These are phyloP conservation scores for Dactylonectria estremocensis DNA, from an alignment of 2,329 filamentous ascomycete species.

Conservation along the genomic window DNA sequence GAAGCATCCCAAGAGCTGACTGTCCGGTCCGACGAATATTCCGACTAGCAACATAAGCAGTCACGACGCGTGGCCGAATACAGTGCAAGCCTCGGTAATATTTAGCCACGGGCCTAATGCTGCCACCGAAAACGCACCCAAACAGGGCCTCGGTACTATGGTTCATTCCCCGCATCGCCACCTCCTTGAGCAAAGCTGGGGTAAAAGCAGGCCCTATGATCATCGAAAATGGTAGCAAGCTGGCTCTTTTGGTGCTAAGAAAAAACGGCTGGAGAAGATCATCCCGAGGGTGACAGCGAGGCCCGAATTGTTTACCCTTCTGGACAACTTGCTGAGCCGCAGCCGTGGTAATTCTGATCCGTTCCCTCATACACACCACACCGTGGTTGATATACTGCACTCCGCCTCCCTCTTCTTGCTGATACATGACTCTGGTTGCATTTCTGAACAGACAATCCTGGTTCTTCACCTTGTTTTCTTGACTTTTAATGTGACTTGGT, in stretches of 20 bases:
- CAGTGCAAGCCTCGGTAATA: slow-evolving; percentile 39
- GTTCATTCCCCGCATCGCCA: slow-evolving; percentile 38
- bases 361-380: background rate
- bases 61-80: background rate
- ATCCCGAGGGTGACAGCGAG: slow-evolving; percentile 19
- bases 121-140: background rate
- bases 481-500: background rate
- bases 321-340: slow-evolving; percentile 20
- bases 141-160: slow-evolving; percentile 38
- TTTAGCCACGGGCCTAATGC: slow-evolving; percentile 20
- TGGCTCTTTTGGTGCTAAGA: too few species aligned
- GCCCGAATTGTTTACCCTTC: slow-evolving; percentile 22
- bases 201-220: background rate
- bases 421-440: background rate
- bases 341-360: slow-evolving; percentile 33
- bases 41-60: slow-evolving; percentile 14
- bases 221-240: too few species aligned
- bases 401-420: background rate
- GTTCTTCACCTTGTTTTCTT: background rate
- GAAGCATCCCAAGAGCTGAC: too few species aligned
- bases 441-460: background rate
- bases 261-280: slow-evolving; percentile 13
- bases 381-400: slow-evolving; percentile 7
- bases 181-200: slow-evolving; percentile 19
- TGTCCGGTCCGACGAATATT: slow-evolving; percentile 24